Percentiles rank a stretch among this genome's conserved stretches.
Conservation (phyloP, 352 stramenopile genomes). For the Phytophthora crassamura region DNA sequence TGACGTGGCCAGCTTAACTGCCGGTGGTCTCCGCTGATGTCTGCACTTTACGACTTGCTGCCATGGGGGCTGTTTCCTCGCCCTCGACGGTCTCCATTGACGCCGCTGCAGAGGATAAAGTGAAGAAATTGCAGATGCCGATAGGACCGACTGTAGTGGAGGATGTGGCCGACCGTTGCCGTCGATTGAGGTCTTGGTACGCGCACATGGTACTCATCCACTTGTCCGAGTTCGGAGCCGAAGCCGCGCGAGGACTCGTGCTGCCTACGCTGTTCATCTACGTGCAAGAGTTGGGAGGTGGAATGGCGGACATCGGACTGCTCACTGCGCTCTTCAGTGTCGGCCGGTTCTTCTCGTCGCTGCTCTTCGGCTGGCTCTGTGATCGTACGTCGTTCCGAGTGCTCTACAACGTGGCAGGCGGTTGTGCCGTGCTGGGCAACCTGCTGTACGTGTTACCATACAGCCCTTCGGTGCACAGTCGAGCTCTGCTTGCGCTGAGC, state of each 20-base stretch:
- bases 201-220: slow-evolving; percentile 64
- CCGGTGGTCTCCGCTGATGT: slow-evolving; percentile 4
- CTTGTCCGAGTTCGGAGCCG: slow-evolving; percentile 64
- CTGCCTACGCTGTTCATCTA: slow-evolving; percentile 79
- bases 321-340: slow-evolving; percentile 73
- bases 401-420: slow-evolving; percentile 56
- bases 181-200: slow-evolving; percentile 49
- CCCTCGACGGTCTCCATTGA: slow-evolving; percentile 8
- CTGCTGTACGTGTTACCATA: slow-evolving; percentile 66
- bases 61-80: slow-evolving; percentile 11
- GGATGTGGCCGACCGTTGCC: neutral
- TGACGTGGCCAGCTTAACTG: slow-evolving; percentile 29
- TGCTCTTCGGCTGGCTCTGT: slow-evolving; percentile 68
- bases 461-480: slow-evolving; percentile 42
- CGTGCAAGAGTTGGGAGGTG: slow-evolving; percentile 57
- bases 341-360: slow-evolving; percentile 65
- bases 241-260: slow-evolving; percentile 65
- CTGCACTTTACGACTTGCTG: slow-evolving; percentile 10
- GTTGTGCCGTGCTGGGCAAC: slow-evolving; percentile 60
- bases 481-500: slow-evolving; percentile 52
- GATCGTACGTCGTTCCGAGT: slow-evolving; percentile 65
- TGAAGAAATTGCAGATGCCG: slow-evolving; percentile 3
- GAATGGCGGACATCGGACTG: slow-evolving; percentile 59
- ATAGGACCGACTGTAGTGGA: neutral
- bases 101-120: slow-evolving; percentile 5